phyloP scores from a whole-genome alignment of 257 asterid species.

The Solanum piurae region DNA sequence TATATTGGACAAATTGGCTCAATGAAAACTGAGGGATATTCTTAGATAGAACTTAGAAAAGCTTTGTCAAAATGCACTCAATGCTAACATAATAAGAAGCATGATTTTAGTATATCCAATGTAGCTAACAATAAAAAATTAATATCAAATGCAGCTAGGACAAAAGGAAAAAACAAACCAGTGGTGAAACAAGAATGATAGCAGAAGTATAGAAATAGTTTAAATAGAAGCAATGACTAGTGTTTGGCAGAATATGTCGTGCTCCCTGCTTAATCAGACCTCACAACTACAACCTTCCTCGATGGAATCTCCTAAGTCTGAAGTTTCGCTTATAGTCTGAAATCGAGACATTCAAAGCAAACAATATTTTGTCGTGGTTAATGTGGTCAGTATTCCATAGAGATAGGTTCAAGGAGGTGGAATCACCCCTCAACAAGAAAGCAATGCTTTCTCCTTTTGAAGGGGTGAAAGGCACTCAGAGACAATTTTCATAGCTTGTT shows the following conservation, averaged over 20 bases:
- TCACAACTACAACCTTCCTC: background rate
- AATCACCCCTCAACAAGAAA: background rate
- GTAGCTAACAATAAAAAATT: background rate
- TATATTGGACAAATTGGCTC: background rate
- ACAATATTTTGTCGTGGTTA: background rate
- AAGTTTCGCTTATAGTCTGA: background rate
- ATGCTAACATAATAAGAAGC: background rate
- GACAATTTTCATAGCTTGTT: background rate
- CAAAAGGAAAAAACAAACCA: background rate
- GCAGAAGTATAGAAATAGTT: background rate
- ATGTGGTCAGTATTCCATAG: background rate
- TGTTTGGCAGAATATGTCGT: background rate
- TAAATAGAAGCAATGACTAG: background rate
- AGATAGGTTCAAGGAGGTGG: background rate
- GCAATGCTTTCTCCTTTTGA: background rate
- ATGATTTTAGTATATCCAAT: background rate
- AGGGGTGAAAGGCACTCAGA: background rate
- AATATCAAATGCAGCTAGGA: background rate
- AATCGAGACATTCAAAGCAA: background rate
- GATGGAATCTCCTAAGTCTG: background rate
- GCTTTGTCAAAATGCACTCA: background rate
- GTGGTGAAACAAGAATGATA: background rate
- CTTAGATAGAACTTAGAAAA: background rate
- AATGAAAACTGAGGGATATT: background rate
- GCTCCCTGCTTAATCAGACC: background rate